A percentile compares a stretch with the other conserved stretches of the same genome.
Evolutionary conservation across 1,139 yeast genomes (phyloP).

Genomic region (Spencermartinsiella ligniputridi): DNA sequence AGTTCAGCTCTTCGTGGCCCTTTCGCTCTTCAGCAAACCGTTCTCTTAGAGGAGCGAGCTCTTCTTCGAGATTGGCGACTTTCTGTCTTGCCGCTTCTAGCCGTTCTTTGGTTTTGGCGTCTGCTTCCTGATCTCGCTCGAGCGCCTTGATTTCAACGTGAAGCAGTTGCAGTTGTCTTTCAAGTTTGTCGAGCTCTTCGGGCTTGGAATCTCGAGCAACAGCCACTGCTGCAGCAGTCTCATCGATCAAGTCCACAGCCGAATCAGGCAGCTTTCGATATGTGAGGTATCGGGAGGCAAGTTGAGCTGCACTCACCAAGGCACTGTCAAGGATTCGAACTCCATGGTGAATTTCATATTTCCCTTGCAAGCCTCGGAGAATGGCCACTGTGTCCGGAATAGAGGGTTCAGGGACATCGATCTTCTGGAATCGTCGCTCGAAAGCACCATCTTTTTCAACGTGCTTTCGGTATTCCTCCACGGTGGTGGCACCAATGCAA

Average conservation of each 20-base stretch:
- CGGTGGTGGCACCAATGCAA: constrained; percentile 98
- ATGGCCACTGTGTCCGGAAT: constrained; percentile 92
- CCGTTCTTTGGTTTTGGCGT: constrained; percentile 80
- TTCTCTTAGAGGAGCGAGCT: constrained; percentile 79
- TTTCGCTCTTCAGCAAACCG: constrained; percentile 83
- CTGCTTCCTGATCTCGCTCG: constrained; percentile 93
- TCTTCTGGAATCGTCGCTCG: constrained; percentile 96
- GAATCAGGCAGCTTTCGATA: constrained; percentile 96
- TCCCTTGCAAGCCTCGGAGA: constrained; percentile 91
- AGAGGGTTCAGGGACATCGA: constrained; percentile 93
- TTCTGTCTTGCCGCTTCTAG: constrained; percentile 70
- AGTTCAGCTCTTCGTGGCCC: constrained; percentile 85
- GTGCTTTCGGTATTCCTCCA: constrained; percentile 86
- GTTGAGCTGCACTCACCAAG: constrained; percentile 87
- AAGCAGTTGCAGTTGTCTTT: constrained; percentile 82
- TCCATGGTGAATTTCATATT: constrained; percentile 97
- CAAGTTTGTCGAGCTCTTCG: constrained; percentile 89
- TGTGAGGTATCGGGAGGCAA: constrained; percentile 91
- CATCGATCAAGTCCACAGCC: constrained; percentile 95
- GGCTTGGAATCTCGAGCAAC: constrained; percentile 98
- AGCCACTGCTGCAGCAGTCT: constrained; percentile 95
- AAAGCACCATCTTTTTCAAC: constrained; percentile 97
- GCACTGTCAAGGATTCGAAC: constrained; percentile 95
- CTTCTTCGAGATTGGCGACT: constrained; percentile 80
- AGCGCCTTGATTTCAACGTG: constrained; percentile 96